These are phyloP conservation scores for Orbilia brochopaga DNA, from an alignment of 2,329 filamentous ascomycete genomes.

Conservation along the genomic window DNA sequence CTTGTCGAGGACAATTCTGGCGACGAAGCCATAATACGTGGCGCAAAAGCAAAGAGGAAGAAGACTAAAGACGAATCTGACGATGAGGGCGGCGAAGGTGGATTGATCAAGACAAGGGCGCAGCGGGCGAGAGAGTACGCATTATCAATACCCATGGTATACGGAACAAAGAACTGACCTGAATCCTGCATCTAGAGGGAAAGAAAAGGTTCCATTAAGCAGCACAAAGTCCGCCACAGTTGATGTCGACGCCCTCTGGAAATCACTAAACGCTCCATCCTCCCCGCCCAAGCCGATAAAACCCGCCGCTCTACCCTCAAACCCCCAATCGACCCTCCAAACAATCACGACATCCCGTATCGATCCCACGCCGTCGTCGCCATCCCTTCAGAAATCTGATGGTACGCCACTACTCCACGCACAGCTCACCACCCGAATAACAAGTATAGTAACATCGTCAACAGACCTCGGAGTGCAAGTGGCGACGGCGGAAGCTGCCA, in stretches of 20 bases:
- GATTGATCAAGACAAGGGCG: conserved; percentile 73
- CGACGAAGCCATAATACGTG: conserved; percentile 51
- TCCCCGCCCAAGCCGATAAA: conserved; percentile 54
- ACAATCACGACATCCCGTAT: conserved; percentile 52
- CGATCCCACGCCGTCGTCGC: conserved; percentile 14
- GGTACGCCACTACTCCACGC: conserved; percentile 39
- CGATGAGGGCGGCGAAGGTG: conserved; percentile 62
- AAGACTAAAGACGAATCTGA: conserved; percentile 53
- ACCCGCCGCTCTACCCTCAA: neutral
- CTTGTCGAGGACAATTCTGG: conserved; percentile 46
- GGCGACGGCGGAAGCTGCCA: conserved; percentile 32
- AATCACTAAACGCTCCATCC: conserved; percentile 59
- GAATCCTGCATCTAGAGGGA: conserved; percentile 60
- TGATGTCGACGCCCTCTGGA: conserved; percentile 74
- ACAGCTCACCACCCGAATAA: conserved; percentile 46
- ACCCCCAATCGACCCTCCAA: conserved; percentile 42
- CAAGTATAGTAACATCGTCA: conserved; percentile 50
- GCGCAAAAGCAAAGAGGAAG: conserved; percentile 55
- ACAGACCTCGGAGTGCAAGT: conserved; percentile 41
- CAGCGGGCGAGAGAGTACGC: conserved; percentile 70
- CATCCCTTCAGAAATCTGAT: conserved; percentile 29
- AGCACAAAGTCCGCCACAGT: conserved; percentile 69
- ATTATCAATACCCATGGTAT: conserved; percentile 2
- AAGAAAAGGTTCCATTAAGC: conserved; percentile 64
- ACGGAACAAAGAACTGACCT: conserved; percentile 34